Percentiles rank a stretch among this genome's conserved stretches.
These are phyloP conservation scores for Saccharomycopsis schoenii DNA, from an alignment of 805 yeast genomes.

Conservation along the genomic window DNA sequence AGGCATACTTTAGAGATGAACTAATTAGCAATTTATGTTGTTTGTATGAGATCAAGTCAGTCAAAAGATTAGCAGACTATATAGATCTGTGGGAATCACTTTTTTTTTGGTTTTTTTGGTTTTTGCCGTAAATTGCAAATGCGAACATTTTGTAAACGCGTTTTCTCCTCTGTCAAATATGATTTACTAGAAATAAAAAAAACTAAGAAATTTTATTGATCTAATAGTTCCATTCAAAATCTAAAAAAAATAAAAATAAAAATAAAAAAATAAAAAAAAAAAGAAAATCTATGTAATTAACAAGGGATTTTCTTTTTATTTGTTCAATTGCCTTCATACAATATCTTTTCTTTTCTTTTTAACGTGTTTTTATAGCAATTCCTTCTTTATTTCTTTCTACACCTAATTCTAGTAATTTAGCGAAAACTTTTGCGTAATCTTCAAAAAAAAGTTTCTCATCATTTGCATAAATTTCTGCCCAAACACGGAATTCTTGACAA, in stretches of 20 bases:
- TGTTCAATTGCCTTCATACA: no score
- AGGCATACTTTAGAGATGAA: neutral
- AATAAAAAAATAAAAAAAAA: neutral
- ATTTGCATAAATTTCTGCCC: constrained; percentile 33
- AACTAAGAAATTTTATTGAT: neutral
- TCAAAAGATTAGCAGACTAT: no score
- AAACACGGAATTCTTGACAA: constrained; percentile 27
- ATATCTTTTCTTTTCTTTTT: neutral
- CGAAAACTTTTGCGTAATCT: constrained; percentile 34
- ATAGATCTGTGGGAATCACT: neutral
- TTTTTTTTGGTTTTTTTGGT: neutral
- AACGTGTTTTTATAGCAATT: constrained; percentile 10
- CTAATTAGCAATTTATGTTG: no score
- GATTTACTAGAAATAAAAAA: neutral
- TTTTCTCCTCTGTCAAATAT: neutral
- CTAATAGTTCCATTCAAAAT: neutral
- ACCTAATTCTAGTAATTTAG: constrained; percentile 36
- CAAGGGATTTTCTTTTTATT: no score
- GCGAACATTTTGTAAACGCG: neutral
- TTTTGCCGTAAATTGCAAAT: neutral
- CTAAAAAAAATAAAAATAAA: neutral
- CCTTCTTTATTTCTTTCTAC: constrained; percentile 14
- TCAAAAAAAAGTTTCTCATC: constrained; percentile 28
- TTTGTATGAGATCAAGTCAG: no score
- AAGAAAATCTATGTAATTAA: neutral